phyloP scores from a whole-genome alignment of 257 asterid species.

The Solanum sejunctum region DNA sequence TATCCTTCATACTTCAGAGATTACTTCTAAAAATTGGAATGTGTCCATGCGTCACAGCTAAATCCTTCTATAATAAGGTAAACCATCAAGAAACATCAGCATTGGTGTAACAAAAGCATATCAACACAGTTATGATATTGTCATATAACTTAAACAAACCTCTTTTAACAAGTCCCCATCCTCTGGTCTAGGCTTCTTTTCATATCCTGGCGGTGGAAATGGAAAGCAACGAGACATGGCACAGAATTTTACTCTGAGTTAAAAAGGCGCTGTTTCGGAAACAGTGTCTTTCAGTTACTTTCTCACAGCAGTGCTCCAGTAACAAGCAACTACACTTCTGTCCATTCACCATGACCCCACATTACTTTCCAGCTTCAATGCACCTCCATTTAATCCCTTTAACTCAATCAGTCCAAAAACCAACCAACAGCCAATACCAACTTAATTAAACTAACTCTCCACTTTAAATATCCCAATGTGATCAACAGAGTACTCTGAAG shows the following conservation, averaged over 20 bases:
- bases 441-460: not conserved
- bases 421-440: not conserved
- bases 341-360: conserved; percentile 74
- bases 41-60: not conserved
- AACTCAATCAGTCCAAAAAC: conserved; percentile 2
- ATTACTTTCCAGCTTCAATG: conserved; percentile 37
- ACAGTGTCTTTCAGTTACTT: conserved; percentile 27
- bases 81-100: conserved; percentile 1
- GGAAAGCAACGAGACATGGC: conserved; percentile 99
- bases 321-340: conserved; percentile 32
- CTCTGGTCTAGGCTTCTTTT: conserved; percentile 49
- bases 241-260: conserved; percentile 22
- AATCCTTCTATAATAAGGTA: conserved; percentile 6
- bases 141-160: conserved; percentile 30
- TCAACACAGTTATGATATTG: not conserved
- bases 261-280: conserved; percentile 16
- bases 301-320: conserved; percentile 28
- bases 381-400: conserved; percentile 18
- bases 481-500: not conserved
- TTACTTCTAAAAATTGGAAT: not conserved
- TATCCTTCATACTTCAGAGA: not conserved
- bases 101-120: conserved; percentile 4
- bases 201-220: conserved; percentile 96
- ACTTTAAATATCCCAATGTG: not conserved
- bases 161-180: conserved; percentile 47